These are phyloP conservation scores for Flaveria bidentis DNA, from an alignment of 129 eudicot genomes.

Conservation along the genomic window DNA sequence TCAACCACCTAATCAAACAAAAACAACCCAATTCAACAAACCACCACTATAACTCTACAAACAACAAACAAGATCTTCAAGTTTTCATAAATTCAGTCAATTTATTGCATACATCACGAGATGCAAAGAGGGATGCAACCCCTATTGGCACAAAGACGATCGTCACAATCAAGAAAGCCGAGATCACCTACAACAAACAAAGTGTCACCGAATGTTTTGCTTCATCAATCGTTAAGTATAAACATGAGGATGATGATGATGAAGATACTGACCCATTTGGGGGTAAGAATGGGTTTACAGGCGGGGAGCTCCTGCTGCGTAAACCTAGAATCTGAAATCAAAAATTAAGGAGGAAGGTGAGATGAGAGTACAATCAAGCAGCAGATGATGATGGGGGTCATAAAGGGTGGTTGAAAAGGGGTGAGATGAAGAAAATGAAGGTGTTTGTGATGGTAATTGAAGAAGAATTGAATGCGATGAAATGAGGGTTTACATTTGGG, in stretches of 20 bases:
- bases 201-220: background rate
- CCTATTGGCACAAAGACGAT: conserved; percentile 87
- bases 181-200: conserved; percentile 59
- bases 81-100: background rate
- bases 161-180: conserved; percentile 81
- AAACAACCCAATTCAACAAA: background rate
- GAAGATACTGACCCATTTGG: conserved; percentile 62
- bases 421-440: background rate
- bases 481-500: conserved; percentile 29
- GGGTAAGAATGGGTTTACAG: conserved; percentile 94
- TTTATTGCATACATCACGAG: conserved; percentile 62
- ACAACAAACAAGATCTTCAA: background rate
- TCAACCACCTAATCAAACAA: conserved; percentile 69
- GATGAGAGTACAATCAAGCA: background rate
- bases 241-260: too few species aligned
- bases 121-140: conserved; percentile 79
- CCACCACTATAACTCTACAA: background rate
- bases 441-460: background rate
- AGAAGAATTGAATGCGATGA: background rate
- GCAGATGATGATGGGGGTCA: background rate
- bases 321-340: conserved; percentile 78
- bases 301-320: conserved; percentile 99
- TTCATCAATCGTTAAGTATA: background rate
- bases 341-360: background rate
- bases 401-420: background rate